Evolutionary conservation across 1,139 yeast genomes (phyloP).

Genomic region (Debaryomyces nepalensis): DNA sequence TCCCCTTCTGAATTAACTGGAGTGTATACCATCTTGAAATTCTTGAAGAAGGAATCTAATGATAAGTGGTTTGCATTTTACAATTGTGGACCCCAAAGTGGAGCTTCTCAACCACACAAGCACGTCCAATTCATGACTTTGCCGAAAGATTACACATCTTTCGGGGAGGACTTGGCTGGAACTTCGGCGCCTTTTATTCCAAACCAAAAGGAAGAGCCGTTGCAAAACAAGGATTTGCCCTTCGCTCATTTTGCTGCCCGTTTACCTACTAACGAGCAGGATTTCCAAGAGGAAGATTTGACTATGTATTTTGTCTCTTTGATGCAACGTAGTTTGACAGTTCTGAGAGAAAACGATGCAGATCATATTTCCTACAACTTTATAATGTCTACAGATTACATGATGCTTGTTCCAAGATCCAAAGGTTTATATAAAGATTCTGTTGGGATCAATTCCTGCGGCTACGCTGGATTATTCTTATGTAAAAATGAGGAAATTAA

Average conservation of each 20-base stretch:
- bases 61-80: slow-evolving; percentile 69
- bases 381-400: slow-evolving; percentile 78
- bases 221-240: slow-evolving; percentile 63
- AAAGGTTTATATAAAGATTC: slow-evolving; percentile 39
- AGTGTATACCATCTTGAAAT: slow-evolving; percentile 54
- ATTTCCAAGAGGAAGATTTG: slow-evolving; percentile 56
- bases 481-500: slow-evolving; percentile 68
- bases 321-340: slow-evolving; percentile 70
- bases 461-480: slow-evolving; percentile 74
- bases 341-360: slow-evolving; percentile 56
- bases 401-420: slow-evolving; percentile 84
- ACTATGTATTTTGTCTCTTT: slow-evolving; percentile 71
- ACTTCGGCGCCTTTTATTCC: slow-evolving; percentile 59
- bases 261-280: slow-evolving; percentile 49
- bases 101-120: slow-evolving; percentile 92
- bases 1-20: slow-evolving; percentile 68
- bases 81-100: slow-evolving; percentile 86
- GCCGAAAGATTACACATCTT: slow-evolving; percentile 61
- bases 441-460: slow-evolving; percentile 78
- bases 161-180: slow-evolving; percentile 56
- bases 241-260: slow-evolving; percentile 84
- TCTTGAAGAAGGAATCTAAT: slow-evolving; percentile 26
- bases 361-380: slow-evolving; percentile 71
- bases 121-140: slow-evolving; percentile 84
- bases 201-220: slow-evolving; percentile 56